A percentile compares a stretch with the other conserved stretches of the same genome.
Evolutionary conservation across 2,329 filamentous ascomycete genomes (phyloP).

Genomic region (Microdochium nivale): DNA sequence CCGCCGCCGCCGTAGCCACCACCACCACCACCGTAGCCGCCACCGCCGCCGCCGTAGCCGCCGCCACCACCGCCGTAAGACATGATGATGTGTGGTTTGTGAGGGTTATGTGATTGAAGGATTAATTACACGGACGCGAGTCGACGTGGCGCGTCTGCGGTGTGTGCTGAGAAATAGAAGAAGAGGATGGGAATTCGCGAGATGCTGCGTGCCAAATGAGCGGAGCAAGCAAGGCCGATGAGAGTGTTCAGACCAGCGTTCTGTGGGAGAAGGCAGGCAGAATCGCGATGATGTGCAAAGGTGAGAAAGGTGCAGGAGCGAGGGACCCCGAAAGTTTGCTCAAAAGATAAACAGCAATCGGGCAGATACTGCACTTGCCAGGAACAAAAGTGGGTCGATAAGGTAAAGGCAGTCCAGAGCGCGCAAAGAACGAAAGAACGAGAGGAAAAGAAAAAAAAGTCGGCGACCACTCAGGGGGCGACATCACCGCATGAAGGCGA

Average conservation of each 20-base stretch:
- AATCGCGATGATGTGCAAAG: not conserved
- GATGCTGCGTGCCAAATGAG: not conserved
- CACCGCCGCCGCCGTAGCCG: conserved; percentile 35
- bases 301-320: not conserved
- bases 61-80: conserved; percentile 55
- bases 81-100: conserved; percentile 39
- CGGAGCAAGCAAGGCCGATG: not conserved
- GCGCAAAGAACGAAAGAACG: not conserved
- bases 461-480: not conserved
- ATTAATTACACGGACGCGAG: not conserved
- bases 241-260: not conserved
- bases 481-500: no score
- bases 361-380: not conserved
- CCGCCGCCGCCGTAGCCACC: conserved; percentile 34
- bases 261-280: conserved; percentile 1
- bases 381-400: not conserved
- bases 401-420: not conserved
- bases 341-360: not conserved
- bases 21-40: conserved; percentile 49
- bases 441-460: not conserved
- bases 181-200: not conserved
- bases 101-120: conserved; percentile 1
- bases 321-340: conserved; percentile 1
- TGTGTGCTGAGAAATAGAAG: not conserved
- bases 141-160: not conserved